These are phyloP conservation scores for Wickerhamomyces hampshirensis DNA, from an alignment of 805 yeast species.

Conservation along the genomic window DNA sequence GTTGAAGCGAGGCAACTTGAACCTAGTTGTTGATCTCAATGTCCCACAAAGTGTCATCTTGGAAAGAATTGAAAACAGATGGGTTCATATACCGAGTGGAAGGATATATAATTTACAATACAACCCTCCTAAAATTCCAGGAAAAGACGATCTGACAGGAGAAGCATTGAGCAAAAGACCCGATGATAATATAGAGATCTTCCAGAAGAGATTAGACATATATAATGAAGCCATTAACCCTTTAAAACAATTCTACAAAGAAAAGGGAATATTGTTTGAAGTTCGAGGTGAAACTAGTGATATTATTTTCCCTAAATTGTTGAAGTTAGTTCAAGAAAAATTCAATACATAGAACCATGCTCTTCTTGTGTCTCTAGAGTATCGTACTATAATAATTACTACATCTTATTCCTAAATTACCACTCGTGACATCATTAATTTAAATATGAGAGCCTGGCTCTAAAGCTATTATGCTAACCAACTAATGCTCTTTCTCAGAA, in stretches of 20 bases:
- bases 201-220: constrained; percentile 58
- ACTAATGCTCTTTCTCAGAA: constrained; percentile 23
- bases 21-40: constrained; percentile 77
- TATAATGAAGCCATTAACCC: constrained; percentile 61
- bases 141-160: constrained; percentile 84
- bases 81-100: constrained; percentile 82
- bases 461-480: constrained; percentile 30
- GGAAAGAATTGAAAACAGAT: constrained; percentile 77
- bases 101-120: constrained; percentile 81
- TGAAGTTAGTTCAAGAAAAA: constrained; percentile 32
- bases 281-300: constrained; percentile 82
- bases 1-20: constrained; percentile 43
- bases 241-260: constrained; percentile 54
- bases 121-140: constrained; percentile 83
- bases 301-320: constrained; percentile 70
- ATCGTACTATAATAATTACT: background rate
- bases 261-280: constrained; percentile 43
- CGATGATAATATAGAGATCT: constrained; percentile 77
- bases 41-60: constrained; percentile 85
- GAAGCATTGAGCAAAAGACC: constrained; percentile 75
- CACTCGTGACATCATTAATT: too few species aligned
- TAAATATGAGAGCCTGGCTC: too few species aligned
- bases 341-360: constrained; percentile 13
- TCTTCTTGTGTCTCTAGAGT: too few species aligned
- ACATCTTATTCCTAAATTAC: too few species aligned